These are phyloP conservation scores for Spergularia azorica DNA, from an alignment of 179 eudicot genomes.

Conservation along the genomic window DNA sequence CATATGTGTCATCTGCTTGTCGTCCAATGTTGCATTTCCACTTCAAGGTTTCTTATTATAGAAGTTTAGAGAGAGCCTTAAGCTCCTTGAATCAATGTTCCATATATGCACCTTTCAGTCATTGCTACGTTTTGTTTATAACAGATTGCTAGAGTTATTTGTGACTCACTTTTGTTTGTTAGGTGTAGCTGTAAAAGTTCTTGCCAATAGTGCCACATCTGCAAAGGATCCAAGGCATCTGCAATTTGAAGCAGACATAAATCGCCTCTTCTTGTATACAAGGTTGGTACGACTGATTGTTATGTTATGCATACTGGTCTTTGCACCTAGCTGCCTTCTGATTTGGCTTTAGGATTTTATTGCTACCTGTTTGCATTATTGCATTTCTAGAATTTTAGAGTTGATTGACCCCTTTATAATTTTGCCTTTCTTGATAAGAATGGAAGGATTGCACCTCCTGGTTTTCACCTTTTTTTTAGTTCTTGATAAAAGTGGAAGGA, in stretches of 20 bases:
- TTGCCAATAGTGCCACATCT: slow-evolving; percentile 85
- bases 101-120: background rate
- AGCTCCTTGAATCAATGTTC: background rate
- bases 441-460: no score
- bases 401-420: no score
- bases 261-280: slow-evolving; percentile 84
- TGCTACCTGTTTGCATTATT: no score
- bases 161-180: background rate
- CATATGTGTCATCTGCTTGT: no score
- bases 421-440: no score
- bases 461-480: no score
- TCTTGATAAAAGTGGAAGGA: no score
- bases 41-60: no score
- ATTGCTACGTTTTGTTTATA: background rate
- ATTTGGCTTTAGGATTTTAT: background rate
- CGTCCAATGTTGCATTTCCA: no score
- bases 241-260: slow-evolving; percentile 93
- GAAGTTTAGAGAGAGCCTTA: background rate
- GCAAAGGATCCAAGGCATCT: slow-evolving; percentile 76
- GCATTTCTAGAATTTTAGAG: no score
- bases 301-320: background rate
- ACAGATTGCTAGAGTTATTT: background rate
- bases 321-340: background rate
- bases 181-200: slow-evolving; percentile 53
- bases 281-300: slow-evolving; percentile 43